These are phyloP conservation scores for Petunia hybrid DNA, from an alignment of 305 asterid species.

Conservation along the genomic window DNA sequence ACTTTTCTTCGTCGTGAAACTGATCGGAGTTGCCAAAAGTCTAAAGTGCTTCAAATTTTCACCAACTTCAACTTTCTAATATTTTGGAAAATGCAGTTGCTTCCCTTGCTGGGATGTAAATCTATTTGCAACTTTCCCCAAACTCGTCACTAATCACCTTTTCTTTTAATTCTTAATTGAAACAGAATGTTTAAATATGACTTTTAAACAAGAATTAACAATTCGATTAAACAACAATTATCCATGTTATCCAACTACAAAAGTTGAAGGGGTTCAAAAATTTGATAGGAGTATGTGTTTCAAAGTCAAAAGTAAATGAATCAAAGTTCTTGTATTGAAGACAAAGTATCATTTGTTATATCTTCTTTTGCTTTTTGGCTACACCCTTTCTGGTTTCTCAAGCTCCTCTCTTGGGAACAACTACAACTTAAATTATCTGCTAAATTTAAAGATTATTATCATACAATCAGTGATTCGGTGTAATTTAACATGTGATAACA, in stretches of 20 bases:
- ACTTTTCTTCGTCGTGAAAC: background rate
- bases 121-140: background rate
- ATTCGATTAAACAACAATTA: background rate
- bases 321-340: background rate
- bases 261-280: background rate
- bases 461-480: too few relatives aligned
- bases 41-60: background rate
- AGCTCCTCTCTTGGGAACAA: background rate
- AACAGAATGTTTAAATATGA: background rate
- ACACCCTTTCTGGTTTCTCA: background rate
- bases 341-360: background rate
- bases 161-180: background rate
- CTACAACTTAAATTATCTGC: too few relatives aligned
- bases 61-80: background rate
- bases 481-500: too few relatives aligned
- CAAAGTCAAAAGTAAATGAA: background rate
- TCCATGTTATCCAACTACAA: background rate
- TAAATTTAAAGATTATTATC: too few relatives aligned
- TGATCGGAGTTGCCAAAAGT: too few relatives aligned
- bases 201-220: constrained; percentile 8
- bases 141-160: background rate
- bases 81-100: background rate
- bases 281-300: background rate
- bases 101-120: background rate
- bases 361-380: constrained; percentile 27